Percentiles rank a stretch among this genome's conserved stretches.
phyloP scores from a whole-genome alignment of 352 stramenopile genomes.

The Phytopythium montanum region DNA sequence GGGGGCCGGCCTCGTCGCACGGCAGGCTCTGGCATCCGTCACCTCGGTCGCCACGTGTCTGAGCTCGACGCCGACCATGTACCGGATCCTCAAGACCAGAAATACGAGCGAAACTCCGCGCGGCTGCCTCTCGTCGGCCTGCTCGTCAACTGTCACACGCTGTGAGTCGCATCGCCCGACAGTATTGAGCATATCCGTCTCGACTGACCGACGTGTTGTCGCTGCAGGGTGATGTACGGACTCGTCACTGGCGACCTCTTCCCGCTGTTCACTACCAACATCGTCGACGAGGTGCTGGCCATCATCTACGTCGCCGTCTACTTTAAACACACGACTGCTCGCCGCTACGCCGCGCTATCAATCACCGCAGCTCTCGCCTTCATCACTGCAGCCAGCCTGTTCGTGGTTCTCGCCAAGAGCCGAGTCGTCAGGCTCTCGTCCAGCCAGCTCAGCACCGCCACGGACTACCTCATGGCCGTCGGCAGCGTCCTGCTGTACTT shows the following conservation, averaged over 20 bases:
- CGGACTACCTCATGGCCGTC: slow-evolving; percentile 29
- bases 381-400: slow-evolving; percentile 6
- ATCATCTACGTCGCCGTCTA: slow-evolving; percentile 22
- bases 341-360: slow-evolving; percentile 10
- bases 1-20: slow-evolving; percentile 21
- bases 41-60: slow-evolving; percentile 35
- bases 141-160: slow-evolving; percentile 32
- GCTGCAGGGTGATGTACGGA: slow-evolving; percentile 21
- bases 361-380: not conserved
- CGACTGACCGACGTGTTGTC: slow-evolving; percentile 1
- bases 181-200: slow-evolving; percentile 5
- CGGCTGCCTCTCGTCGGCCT: slow-evolving; percentile 36
- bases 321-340: slow-evolving; percentile 14
- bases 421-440: slow-evolving; percentile 1
- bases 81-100: slow-evolving; percentile 30
- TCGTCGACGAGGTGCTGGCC: slow-evolving; percentile 14
- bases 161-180: slow-evolving; percentile 16
- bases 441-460: slow-evolving; percentile 10
- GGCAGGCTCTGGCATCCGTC: slow-evolving; percentile 32
- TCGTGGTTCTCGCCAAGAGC: slow-evolving; percentile 6
- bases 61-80: slow-evolving; percentile 30
- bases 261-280: slow-evolving; percentile 26
- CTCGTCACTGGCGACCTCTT: slow-evolving; percentile 23
- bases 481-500: slow-evolving; percentile 26
- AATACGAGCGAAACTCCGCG: slow-evolving; percentile 27